phyloP scores from a whole-genome alignment of 2,329 filamentous ascomycete species.

The Paecilomyces variotii region DNA sequence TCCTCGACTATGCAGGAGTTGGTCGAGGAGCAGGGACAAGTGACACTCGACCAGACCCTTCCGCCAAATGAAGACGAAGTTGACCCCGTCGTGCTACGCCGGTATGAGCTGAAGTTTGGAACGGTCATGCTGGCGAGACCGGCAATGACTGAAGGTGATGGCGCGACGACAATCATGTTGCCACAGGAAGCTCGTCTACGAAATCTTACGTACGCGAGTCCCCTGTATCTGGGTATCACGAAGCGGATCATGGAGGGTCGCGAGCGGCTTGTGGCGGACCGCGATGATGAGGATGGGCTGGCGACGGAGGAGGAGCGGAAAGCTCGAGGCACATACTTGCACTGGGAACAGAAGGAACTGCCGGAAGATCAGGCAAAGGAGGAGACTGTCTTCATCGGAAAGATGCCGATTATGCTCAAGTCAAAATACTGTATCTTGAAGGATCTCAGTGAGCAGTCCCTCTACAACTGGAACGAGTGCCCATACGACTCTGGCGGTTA shows the following conservation, averaged over 20 bases:
- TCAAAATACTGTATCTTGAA: conserved; percentile 90
- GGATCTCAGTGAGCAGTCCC: conserved; percentile 70
- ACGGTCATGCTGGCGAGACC: conserved; percentile 82
- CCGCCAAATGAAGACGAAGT: conserved; percentile 64
- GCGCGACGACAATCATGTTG: conserved; percentile 73
- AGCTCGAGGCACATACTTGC: conserved; percentile 33
- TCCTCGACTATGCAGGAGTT: conserved; percentile 90
- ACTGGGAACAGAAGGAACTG: conserved; percentile 40
- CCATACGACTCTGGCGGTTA: conserved; percentile 98
- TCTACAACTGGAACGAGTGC: conserved; percentile 91
- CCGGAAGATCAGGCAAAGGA: conserved; percentile 49
- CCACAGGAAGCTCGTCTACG: conserved; percentile 93
- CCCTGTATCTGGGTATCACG: conserved; percentile 80
- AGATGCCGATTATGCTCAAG: conserved; percentile 96
- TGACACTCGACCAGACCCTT: conserved; percentile 89
- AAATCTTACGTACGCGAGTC: conserved; percentile 90
- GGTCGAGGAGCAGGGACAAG: conserved; percentile 80
- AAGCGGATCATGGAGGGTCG: conserved; percentile 78
- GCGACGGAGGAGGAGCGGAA: conserved; percentile 46
- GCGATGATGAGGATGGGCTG: conserved; percentile 47
- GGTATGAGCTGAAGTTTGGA: conserved; percentile 93
- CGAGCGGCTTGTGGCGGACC: conserved; percentile 66
- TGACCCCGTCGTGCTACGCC: conserved; percentile 72
- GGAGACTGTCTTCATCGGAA: conserved; percentile 82
- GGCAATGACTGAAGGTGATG: conserved; percentile 87